These are phyloP conservation scores for Acanthamoeba lenticulata DNA, from an alignment of 208 protist species.

Conservation along the genomic window DNA sequence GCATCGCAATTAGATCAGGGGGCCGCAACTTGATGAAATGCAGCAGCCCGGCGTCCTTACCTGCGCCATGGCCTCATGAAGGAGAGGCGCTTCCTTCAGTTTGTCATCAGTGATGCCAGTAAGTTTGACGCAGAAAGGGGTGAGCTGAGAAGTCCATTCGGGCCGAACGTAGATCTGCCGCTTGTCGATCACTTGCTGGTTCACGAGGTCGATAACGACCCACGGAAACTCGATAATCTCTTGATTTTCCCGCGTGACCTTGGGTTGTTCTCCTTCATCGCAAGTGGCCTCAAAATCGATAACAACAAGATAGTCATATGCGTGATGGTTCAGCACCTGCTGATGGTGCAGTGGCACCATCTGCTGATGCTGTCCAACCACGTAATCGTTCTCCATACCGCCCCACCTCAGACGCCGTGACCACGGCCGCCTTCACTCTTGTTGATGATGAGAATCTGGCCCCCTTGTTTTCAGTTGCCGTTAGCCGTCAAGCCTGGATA, in stretches of 20 bases:
- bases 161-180: constrained; percentile 58
- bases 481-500: too few relatives aligned
- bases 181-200: constrained; percentile 19
- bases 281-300: constrained; percentile 62
- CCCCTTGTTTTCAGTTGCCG: too few relatives aligned
- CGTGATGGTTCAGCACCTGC: neutral
- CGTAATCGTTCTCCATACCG: neutral
- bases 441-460: too few relatives aligned
- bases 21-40: neutral
- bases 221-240: constrained; percentile 74
- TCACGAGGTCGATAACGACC: constrained; percentile 62
- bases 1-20: neutral
- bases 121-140: constrained; percentile 58
- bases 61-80: constrained; percentile 27
- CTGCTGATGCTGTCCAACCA: neutral
- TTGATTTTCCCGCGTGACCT: constrained; percentile 61
- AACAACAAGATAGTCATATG: constrained; percentile 41
- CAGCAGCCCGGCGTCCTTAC: neutral
- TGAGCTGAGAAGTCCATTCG: constrained; percentile 51
- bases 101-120: constrained; percentile 70
- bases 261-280: constrained; percentile 56
- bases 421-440: too few relatives aligned
- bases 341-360: neutral
- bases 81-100: neutral
- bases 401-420: too few relatives aligned